Base-by-base conservation (phyloP, 345 rosid genomes). In the Erysimum cheiranthoides region DNA sequence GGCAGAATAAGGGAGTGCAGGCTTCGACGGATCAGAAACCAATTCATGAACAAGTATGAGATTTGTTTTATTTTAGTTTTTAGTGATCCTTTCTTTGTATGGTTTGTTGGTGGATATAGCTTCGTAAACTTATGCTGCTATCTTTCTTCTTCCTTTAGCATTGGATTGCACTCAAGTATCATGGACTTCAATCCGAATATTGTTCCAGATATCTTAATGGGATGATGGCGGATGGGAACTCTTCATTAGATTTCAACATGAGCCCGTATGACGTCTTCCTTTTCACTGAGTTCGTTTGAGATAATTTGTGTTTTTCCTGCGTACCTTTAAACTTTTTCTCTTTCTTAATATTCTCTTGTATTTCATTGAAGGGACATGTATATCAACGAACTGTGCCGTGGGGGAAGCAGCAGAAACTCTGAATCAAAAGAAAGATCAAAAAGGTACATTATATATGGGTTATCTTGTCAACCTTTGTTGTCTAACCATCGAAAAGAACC, bases 81-180 rank as follows among this genome's bases (percentile, higher is more conserved):
- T 28, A 61, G 61, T 49, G 49, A 27, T 70, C 51, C 40, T 74
- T 49, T 46, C 47, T 76, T 49, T 27, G 16, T 72, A 35, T 46
- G 36, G 30, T 32, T 61, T 36, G 36, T 14, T 69, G 64, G 57
- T 40, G 35, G 66, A 58, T 77, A 66, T 68, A 7, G 61, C 43
- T 71, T 35, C 35, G 18, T 58, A 40, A 59, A 10, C 63, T 77
- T 46, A 39, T 73, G 35, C 6, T 49, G 61, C 40, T 25, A 43
- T 61, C 64, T 74, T 67, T 42, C 58, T 57, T 68, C 62, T 51
- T 70, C 71, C 76, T 59, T 21, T 82, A 94, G 97, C 54, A 43
- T 30, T 95, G 97, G 97, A 71, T 90, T 79, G 68, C 86, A 4
- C 87, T 90, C 76, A 87, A 86, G 83, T 95, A 86, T 79, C 96